These are phyloP conservation scores for Aspergillus fructus DNA, from an alignment of 2,329 filamentous ascomycete genomes.

Conservation along the genomic window DNA sequence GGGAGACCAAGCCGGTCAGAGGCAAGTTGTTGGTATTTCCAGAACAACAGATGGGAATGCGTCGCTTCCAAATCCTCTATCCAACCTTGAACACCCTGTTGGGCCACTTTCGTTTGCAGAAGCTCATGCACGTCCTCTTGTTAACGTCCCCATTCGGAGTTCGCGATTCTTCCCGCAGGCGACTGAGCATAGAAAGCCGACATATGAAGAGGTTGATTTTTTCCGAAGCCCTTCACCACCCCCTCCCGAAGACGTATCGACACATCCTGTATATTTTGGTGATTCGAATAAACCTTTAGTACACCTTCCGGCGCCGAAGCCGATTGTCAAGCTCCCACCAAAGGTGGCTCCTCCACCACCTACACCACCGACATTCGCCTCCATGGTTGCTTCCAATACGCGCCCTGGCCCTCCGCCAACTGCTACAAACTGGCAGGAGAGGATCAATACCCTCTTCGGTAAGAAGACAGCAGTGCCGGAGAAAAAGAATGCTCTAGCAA, in stretches of 20 bases:
- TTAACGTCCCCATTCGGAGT: conserved; percentile 40
- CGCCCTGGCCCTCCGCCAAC: conserved; percentile 46
- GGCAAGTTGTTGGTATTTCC: conserved; percentile 39
- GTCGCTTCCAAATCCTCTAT: conserved; percentile 32
- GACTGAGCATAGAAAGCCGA: conserved; percentile 37
- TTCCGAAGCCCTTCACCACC: conserved; percentile 50
- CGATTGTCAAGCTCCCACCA: conserved; percentile 79
- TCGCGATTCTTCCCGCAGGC: conserved; percentile 50
- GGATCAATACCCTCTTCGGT: conserved; percentile 75
- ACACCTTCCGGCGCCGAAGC: conserved; percentile 60
- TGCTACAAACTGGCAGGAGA: conserved; percentile 69
- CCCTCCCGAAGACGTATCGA: conserved; percentile 57
- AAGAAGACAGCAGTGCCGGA: conserved; percentile 54
- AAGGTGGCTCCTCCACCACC: conserved; percentile 43
- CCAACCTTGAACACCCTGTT: conserved; percentile 37
- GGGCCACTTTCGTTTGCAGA: conserved; percentile 38
- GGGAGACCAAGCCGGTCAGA: conserved; percentile 41
- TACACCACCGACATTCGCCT: conserved; percentile 48
- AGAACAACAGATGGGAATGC: conserved; percentile 29
- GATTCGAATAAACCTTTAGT: conserved; percentile 54
- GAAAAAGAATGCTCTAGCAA: conserved; percentile 56
- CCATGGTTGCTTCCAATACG: conserved; percentile 40
- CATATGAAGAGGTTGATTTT: conserved; percentile 31
- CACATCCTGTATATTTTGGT: conserved; percentile 56
- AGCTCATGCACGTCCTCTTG: conserved; percentile 32